These are phyloP conservation scores for Fusarium chuoi DNA, from an alignment of 2,329 filamentous ascomycete genomes.

Conservation along the genomic window DNA sequence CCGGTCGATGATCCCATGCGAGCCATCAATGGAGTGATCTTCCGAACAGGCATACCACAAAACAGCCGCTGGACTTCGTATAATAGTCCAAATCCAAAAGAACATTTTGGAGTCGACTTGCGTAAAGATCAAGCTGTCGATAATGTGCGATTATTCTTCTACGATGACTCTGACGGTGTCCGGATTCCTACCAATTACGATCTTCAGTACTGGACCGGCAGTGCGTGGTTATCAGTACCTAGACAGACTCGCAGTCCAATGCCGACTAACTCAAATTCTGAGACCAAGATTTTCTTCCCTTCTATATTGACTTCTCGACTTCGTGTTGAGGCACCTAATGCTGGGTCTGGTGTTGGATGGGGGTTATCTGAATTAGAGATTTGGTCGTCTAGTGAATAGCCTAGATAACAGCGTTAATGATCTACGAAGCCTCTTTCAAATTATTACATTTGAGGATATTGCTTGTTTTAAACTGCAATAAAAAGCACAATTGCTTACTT, in stretches of 20 bases:
- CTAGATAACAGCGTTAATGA: no score
- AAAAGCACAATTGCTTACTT: background rate
- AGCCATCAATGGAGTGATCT: background rate
- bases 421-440: no score
- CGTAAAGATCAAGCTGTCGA: background rate
- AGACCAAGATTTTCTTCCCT: background rate
- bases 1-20: background rate
- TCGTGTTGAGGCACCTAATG: background rate
- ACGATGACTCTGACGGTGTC: background rate
- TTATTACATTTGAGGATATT: no score
- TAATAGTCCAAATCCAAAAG: background rate
- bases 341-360: background rate
- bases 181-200: background rate
- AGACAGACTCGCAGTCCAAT: background rate
- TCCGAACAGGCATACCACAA: background rate
- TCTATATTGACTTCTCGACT: background rate
- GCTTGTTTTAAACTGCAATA: background rate
- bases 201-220: background rate
- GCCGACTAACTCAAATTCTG: background rate
- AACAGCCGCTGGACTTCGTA: background rate
- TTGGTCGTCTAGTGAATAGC: background rate
- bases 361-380: background rate
- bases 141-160: background rate
- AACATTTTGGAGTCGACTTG: background rate
- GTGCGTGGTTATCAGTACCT: background rate